Percentiles rank a stretch among this genome's conserved stretches.
Evolutionary conservation across 2,329 filamentous ascomycete genomes (phyloP).

Genomic region (Trichoderma aggressivum): DNA sequence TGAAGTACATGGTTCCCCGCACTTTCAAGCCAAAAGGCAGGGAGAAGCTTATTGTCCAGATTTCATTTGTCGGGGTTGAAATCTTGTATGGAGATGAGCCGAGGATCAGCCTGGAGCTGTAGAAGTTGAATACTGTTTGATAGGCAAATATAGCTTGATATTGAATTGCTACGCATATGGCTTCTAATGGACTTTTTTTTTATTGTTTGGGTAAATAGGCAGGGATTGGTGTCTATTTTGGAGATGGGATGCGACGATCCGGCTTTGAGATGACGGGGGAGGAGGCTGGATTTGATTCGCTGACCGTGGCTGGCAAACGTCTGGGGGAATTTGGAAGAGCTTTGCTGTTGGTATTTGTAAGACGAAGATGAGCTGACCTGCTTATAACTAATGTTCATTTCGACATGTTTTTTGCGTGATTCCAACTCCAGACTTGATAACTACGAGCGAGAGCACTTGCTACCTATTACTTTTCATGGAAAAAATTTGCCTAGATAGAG

Average conservation of each 20-base stretch:
- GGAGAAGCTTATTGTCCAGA: background rate
- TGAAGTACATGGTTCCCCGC: conserved; percentile 14
- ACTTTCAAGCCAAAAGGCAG: background rate
- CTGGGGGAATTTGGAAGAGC: background rate
- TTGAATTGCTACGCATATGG: background rate
- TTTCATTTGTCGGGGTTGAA: background rate
- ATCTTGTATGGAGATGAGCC: background rate
- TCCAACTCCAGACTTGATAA: background rate
- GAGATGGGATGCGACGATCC: background rate
- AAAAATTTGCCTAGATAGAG: background rate
- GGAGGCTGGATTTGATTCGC: background rate
- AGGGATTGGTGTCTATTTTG: background rate
- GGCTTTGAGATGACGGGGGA: background rate
- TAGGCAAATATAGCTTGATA: background rate
- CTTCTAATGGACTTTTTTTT: too few species aligned
- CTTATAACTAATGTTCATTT: background rate
- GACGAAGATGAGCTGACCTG: background rate
- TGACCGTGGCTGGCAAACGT: background rate
- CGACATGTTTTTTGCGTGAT: background rate
- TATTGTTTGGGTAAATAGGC: background rate
- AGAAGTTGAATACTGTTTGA: background rate
- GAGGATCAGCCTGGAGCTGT: background rate
- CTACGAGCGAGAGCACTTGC: background rate
- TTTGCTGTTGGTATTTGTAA: background rate
- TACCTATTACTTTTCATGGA: background rate